Percentiles rank a stretch among this genome's conserved stretches.
Evolutionary conservation across 805 yeast genomes (phyloP).

Genomic region (Candida loeiensis): DNA sequence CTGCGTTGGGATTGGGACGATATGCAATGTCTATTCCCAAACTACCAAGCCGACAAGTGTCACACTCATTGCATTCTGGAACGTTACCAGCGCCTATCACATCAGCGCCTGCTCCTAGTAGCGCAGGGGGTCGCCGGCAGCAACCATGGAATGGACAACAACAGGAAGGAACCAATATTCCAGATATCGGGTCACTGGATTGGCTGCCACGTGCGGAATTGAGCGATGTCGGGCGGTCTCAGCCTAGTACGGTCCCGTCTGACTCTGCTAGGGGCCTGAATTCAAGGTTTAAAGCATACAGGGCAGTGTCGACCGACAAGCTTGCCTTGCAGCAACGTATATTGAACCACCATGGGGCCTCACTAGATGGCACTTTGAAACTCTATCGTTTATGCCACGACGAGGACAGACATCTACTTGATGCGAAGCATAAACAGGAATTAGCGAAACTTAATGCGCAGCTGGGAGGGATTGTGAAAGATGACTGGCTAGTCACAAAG

Average conservation of each 20-base stretch:
- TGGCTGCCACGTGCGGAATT: background rate
- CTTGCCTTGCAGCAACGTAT: background rate
- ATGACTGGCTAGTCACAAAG: background rate
- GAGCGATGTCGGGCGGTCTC: background rate
- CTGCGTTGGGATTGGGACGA: too few species aligned
- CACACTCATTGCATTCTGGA: too few species aligned
- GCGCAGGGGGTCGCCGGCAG: too few species aligned
- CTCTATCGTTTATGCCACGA: background rate
- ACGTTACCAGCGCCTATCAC: too few species aligned
- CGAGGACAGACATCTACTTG: background rate
- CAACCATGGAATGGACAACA: background rate
- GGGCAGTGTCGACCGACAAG: background rate
- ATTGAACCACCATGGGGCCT: background rate
- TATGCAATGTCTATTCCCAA: too few species aligned
- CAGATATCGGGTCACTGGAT: background rate
- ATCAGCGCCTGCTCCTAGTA: too few species aligned
- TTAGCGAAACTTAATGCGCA: background rate
- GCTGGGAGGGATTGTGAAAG: background rate
- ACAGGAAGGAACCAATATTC: background rate
- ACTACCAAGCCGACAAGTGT: too few species aligned
- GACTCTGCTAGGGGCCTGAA: background rate
- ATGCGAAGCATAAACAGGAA: background rate
- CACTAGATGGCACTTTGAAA: background rate
- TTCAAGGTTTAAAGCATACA: background rate
- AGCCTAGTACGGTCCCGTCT: background rate